Evolutionary conservation across 1,284 basidiomycete genomes (phyloP).

Genomic region (Salmacisia buchloeana): DNA sequence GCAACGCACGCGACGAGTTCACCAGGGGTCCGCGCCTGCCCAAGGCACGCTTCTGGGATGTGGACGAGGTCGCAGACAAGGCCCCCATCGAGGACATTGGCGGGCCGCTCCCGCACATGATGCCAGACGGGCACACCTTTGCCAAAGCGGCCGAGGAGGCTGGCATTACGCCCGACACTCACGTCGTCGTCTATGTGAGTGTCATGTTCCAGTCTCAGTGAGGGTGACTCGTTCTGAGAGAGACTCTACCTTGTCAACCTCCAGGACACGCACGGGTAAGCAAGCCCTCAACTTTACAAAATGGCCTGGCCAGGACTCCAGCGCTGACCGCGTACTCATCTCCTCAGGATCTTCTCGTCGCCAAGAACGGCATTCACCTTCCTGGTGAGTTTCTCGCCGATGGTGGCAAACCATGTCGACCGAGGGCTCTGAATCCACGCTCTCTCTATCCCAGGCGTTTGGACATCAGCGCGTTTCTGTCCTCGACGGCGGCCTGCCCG

Average conservation of each 20-base stretch:
- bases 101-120: slow-evolving; percentile 74
- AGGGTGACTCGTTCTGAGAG: too few species aligned
- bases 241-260: too few species aligned
- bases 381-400: not conserved
- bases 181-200: slow-evolving; percentile 85
- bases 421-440: not conserved
- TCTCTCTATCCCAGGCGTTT: slow-evolving; percentile 22
- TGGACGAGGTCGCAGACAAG: slow-evolving; percentile 62
- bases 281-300: too few species aligned
- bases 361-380: slow-evolving; percentile 41
- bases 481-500: slow-evolving; percentile 45
- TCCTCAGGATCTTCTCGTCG: slow-evolving; percentile 28
- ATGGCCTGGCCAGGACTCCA: not conserved
- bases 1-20: slow-evolving; percentile 65
- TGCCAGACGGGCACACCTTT: slow-evolving; percentile 71
- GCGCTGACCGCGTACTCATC: slow-evolving; percentile 2
- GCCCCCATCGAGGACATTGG: slow-evolving; percentile 30
- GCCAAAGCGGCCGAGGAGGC: slow-evolving; percentile 71
- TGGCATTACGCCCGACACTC: slow-evolving; percentile 68
- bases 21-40: slow-evolving; percentile 63
- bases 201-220: slow-evolving; percentile 73
- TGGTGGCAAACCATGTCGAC: too few species aligned
- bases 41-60: slow-evolving; percentile 69
- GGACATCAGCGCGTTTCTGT: slow-evolving; percentile 41
- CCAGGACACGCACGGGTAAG: slow-evolving; percentile 1